These are phyloP conservation scores for Teratosphaeria nubilosa DNA, from an alignment of 2,329 filamentous ascomycete genomes.

Conservation along the genomic window DNA sequence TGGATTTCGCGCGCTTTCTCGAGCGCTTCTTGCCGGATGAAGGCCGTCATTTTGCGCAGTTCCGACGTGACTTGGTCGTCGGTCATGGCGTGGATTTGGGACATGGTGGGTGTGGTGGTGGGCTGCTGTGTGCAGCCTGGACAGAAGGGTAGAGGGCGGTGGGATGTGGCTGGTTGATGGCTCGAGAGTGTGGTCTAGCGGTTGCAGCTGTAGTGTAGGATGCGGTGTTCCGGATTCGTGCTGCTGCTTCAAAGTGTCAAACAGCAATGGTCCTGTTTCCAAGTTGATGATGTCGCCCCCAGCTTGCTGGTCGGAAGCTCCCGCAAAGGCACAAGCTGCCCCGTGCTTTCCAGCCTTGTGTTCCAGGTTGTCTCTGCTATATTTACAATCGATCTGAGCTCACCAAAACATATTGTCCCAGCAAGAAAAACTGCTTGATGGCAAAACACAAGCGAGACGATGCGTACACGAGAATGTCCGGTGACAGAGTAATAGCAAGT, in stretches of 20 bases:
- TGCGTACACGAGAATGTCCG: no score
- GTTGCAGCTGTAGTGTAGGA: no score
- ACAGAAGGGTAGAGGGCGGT: neutral
- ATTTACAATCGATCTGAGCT: no score
- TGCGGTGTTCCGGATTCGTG: neutral
- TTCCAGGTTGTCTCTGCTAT: no score
- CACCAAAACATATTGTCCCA: no score
- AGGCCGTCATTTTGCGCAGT: constrained; percentile 99
- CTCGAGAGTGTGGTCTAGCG: neutral
- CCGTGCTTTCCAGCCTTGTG: neutral
- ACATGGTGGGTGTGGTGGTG: constrained; percentile 52
- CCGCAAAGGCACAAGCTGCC: neutral
- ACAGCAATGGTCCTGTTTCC: neutral
- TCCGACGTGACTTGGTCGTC: constrained; percentile 97
- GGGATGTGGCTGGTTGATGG: neutral
- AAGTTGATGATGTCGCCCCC: neutral
- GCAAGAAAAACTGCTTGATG: no score
- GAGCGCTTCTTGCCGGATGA: constrained; percentile 96
- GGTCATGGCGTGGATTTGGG: constrained; percentile 86
- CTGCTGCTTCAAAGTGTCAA: neutral
- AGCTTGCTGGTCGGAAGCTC: neutral
- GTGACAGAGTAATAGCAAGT: no score
- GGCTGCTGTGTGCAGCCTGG: neutral
- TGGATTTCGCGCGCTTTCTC: constrained; percentile 97
- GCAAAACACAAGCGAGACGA: no score